Evolutionary conservation across 192 early-diverging fungal genomes (phyloP).

Genomic region (Phlyctochytrium bullatum): DNA sequence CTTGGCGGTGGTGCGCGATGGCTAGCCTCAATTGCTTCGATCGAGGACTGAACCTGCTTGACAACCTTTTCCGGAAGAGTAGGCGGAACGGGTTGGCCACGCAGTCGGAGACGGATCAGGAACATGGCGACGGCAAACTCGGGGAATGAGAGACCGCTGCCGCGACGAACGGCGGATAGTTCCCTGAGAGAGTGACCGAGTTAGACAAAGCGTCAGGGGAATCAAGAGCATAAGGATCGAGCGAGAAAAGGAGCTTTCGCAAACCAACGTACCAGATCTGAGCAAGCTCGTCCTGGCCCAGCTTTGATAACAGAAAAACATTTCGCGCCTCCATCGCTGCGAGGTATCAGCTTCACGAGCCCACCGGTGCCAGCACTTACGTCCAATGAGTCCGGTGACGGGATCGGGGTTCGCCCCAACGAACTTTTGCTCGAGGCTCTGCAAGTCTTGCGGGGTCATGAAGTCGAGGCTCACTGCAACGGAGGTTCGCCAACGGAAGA

Average conservation of each 20-base stretch:
- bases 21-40: constrained; percentile 5
- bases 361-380: background rate
- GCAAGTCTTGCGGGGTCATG: background rate
- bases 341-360: background rate
- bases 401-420: background rate
- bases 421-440: background rate
- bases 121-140: constrained; percentile 54
- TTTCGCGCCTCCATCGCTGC: constrained; percentile 22
- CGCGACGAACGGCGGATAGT: constrained; percentile 32
- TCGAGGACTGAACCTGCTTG: constrained; percentile 34
- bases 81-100: constrained; percentile 35
- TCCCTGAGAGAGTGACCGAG: too few species aligned
- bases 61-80: constrained; percentile 37
- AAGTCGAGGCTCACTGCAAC: background rate
- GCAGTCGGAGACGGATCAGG: constrained; percentile 33
- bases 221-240: too few species aligned
- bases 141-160: constrained; percentile 38
- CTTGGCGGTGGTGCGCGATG: too few species aligned
- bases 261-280: constrained; percentile 40
- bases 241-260: too few species aligned
- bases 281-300: constrained; percentile 29
- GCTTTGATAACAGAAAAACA: constrained; percentile 25
- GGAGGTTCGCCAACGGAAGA: too few species aligned
- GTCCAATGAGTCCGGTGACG: background rate
- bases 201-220: too few species aligned